These are phyloP conservation scores for Solanum tacnaense DNA, from an alignment of 257 asterid genomes.

Conservation along the genomic window DNA sequence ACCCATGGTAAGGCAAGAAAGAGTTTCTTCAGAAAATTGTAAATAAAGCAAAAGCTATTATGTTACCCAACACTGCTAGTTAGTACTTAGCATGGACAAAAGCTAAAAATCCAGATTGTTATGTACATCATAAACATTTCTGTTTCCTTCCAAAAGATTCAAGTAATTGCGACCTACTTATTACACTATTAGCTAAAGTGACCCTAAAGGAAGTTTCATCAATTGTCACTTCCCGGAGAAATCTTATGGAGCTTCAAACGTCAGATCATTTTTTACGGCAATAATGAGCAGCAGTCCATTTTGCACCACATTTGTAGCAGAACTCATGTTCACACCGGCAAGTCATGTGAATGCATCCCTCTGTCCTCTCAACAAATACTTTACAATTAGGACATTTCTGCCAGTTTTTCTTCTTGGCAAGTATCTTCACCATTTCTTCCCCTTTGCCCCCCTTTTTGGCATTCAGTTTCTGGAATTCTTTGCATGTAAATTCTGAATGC, in stretches of 20 bases:
- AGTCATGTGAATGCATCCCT: constrained; percentile 59
- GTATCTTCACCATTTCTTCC: constrained; percentile 31
- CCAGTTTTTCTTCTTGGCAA: constrained; percentile 71
- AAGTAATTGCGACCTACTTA: not conserved
- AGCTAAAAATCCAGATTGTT: not conserved
- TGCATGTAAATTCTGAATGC: constrained; percentile 61
- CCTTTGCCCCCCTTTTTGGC: constrained; percentile 16
- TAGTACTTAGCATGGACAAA: not conserved
- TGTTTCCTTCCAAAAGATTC: not conserved
- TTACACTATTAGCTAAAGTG: not conserved
- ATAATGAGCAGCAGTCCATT: constrained; percentile 34
- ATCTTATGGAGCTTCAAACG: not conserved
- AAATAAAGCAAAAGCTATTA: not conserved
- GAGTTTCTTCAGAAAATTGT: not conserved
- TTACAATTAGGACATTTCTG: constrained; percentile 64
- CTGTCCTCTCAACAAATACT: constrained; percentile 46
- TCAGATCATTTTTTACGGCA: constrained; percentile 1
- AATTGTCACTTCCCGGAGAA: not conserved
- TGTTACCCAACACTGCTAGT: not conserved
- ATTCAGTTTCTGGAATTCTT: constrained; percentile 42
- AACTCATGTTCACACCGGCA: constrained; percentile 52
- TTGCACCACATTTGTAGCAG: constrained; percentile 51
- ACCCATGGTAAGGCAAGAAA: not conserved
- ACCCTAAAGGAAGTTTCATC: not conserved
- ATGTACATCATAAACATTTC: not conserved